A percentile compares a stretch with the other conserved stretches of the same genome.
Evolutionary conservation across 805 yeast species (phyloP).

Genomic region (Starmerella etchellsii): DNA sequence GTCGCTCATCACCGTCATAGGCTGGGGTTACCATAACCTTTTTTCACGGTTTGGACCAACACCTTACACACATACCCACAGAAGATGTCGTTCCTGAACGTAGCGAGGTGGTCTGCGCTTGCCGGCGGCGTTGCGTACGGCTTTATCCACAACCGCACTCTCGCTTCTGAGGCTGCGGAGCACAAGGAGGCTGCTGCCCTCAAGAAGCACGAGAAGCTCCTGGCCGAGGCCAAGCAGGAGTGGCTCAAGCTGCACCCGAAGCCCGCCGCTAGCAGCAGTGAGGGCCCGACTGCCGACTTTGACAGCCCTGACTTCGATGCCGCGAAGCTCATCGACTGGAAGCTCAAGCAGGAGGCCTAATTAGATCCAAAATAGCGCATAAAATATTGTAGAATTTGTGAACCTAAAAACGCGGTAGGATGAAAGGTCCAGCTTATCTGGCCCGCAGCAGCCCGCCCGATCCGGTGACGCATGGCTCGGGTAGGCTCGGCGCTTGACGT

Average conservation of each 20-base stretch:
- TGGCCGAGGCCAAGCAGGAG: conserved; percentile 80
- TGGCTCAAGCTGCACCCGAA: conserved; percentile 53
- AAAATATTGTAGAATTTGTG: no score
- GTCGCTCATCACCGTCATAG: conserved; percentile 10
- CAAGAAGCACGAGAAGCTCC: conserved; percentile 56
- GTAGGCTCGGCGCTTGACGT: no score
- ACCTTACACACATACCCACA: background rate
- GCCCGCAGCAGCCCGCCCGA: no score
- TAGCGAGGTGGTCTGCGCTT: conserved; percentile 79
- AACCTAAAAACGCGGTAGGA: no score
- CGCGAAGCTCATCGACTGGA: conserved; percentile 32
- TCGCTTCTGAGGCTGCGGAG: conserved; percentile 48
- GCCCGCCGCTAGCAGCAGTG: conserved; percentile 30
- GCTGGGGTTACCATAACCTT: conserved; percentile 5
- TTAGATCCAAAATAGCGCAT: no score
- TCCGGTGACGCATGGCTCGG: no score
- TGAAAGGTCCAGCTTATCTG: no score
- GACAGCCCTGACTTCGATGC: conserved; percentile 87
- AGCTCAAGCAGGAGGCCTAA: conserved; percentile 12
- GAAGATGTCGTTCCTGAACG: conserved; percentile 22
- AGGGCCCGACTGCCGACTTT: conserved; percentile 43
- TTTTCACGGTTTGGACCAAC: background rate
- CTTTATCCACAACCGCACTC: conserved; percentile 62
- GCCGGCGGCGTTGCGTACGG: conserved; percentile 85
- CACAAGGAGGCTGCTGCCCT: conserved; percentile 46